Percentiles rank a stretch among this genome's conserved stretches.
Conservation (phyloP, 345 rosid species). For the Kernera saxatilis region DNA sequence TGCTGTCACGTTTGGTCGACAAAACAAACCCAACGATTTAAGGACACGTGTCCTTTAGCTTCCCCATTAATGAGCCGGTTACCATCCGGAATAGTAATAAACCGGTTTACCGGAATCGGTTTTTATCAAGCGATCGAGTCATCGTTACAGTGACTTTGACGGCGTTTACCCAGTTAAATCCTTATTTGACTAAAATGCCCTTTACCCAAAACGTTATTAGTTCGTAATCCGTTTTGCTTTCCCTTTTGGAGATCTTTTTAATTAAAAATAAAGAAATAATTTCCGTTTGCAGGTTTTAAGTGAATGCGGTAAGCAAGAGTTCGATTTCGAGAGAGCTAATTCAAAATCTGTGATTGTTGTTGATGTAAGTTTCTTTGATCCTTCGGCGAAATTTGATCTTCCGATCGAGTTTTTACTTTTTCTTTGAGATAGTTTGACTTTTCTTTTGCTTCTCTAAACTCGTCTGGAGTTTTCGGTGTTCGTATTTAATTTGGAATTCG, state of each 20-base stretch:
- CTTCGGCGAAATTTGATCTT: neutral
- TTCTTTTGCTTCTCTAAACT: neutral
- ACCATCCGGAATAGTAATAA: slow-evolving; percentile 16
- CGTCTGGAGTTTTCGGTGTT: slow-evolving; percentile 1
- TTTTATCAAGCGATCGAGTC: neutral
- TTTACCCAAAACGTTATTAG: slow-evolving; percentile 27
- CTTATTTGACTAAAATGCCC: slow-evolving; percentile 17
- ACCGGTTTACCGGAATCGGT: neutral
- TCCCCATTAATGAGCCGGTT: slow-evolving; percentile 15
- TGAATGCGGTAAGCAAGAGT: slow-evolving; percentile 29
- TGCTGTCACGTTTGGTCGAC: slow-evolving; percentile 30
- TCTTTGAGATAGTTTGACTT: slow-evolving; percentile 11
- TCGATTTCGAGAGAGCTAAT: slow-evolving; percentile 5
- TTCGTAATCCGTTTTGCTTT: slow-evolving; percentile 9
- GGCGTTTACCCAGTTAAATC: slow-evolving; percentile 18
- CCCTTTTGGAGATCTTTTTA: slow-evolving; percentile 12
- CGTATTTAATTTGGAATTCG: neutral
- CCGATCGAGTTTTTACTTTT: neutral
- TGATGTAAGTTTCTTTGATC: slow-evolving; percentile 17
- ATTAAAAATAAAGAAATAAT: neutral
- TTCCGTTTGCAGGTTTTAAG: neutral
- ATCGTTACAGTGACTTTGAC: slow-evolving; percentile 23
- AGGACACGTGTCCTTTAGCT: slow-evolving; percentile 1
- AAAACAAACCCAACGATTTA: neutral
- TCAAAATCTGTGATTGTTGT: slow-evolving; percentile 18